A percentile compares a stretch with the other conserved stretches of the same genome.
Conservation (phyloP, 768 basidiomycete genomes). For the Tulasnella sp. region DNA sequence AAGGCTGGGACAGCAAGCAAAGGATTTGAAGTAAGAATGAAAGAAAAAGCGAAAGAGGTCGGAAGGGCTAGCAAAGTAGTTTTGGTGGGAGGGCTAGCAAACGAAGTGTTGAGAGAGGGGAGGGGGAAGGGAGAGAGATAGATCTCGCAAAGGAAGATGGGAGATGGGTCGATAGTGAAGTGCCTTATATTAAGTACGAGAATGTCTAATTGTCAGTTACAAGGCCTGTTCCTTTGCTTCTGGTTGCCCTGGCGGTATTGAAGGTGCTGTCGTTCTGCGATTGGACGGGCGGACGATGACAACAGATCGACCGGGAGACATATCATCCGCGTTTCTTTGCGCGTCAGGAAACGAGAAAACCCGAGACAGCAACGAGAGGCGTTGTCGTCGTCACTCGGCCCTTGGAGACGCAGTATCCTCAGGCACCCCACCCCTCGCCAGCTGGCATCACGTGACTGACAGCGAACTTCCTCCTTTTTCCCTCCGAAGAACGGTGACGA, state of each 20-base stretch:
- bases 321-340: not conserved
- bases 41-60: not conserved
- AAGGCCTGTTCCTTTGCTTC: not conserved
- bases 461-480: conserved; percentile 2
- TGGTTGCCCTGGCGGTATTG: not conserved
- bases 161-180: not conserved
- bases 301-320: not conserved
- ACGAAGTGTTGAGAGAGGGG: not conserved
- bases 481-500: not conserved
- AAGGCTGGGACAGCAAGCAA: not conserved
- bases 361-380: not conserved
- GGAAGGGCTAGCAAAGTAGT: not conserved
- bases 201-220: not conserved
- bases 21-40: not conserved
- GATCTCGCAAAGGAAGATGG: not conserved
- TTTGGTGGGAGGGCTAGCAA: not conserved
- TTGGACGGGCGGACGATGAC: not conserved
- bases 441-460: not conserved
- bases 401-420: not conserved
- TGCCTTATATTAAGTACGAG: not conserved
- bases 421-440: not conserved
- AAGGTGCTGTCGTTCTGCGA: not conserved
- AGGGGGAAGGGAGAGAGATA: not conserved
- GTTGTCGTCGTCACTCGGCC: not conserved
- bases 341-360: not conserved